A percentile compares a stretch with the other conserved stretches of the same genome.
Conservation (phyloP, 768 basidiomycete genomes). For the Phlebiopsis gigantea region DNA sequence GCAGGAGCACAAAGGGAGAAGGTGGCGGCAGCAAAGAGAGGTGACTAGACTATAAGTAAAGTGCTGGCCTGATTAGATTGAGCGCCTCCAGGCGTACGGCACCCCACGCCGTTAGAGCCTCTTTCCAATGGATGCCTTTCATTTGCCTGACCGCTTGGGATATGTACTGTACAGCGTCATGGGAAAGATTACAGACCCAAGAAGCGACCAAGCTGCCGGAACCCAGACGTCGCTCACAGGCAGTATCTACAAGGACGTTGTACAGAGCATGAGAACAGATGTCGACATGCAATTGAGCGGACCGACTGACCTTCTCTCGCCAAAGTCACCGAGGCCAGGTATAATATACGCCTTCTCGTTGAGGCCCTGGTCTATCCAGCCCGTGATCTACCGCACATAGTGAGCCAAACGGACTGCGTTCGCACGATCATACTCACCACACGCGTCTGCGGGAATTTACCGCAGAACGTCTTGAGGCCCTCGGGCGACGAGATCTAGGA, state of each 20-base stretch:
- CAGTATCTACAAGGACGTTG: conserved; percentile 13
- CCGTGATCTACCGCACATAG: conserved; percentile 63
- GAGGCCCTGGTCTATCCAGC: conserved; percentile 91
- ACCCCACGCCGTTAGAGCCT: no score
- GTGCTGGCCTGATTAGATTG: neutral
- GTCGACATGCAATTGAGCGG: neutral
- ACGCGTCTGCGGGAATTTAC: conserved; percentile 66
- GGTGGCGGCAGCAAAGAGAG: neutral
- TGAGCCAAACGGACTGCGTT: conserved; percentile 1
- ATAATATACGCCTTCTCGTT: conserved; percentile 90
- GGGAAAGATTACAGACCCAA: neutral
- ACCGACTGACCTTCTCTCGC: conserved; percentile 69
- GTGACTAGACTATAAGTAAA: neutral
- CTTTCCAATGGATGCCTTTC: neutral
- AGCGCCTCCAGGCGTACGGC: neutral
- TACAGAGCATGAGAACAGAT: neutral
- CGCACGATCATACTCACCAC: conserved; percentile 50
- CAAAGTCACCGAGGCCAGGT: conserved; percentile 96
- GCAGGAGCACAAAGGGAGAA: conserved; percentile 4
- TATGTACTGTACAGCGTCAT: neutral
- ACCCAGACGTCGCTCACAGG: conserved; percentile 7
- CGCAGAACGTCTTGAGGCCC: conserved; percentile 78
- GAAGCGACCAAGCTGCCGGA: neutral
- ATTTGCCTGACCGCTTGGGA: neutral
- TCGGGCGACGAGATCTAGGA: conserved; percentile 82